Evolutionary conservation across 306 rosid species (phyloP).

Genomic region (Rosa lucieae): DNA sequence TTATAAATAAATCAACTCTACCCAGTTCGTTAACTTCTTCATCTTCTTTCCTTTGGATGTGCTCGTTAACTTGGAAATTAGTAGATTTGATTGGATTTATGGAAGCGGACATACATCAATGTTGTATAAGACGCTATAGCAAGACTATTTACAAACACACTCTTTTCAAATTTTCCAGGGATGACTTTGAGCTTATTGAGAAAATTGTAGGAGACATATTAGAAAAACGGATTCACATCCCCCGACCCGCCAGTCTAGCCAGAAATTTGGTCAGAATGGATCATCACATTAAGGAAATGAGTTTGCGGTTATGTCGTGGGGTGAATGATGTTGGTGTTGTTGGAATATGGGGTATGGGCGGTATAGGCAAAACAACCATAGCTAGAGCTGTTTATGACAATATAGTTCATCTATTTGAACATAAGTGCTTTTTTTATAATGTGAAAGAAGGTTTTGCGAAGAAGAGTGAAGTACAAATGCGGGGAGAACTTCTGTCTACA

Average conservation of each 20-base stretch:
- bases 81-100: too few species aligned
- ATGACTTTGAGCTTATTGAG: not conserved
- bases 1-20: too few species aligned
- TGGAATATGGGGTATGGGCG: conserved; percentile 36
- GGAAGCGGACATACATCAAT: too few species aligned
- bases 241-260: not conserved
- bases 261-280: conserved; percentile 1
- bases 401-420: too few species aligned
- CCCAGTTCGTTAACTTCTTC: too few species aligned
- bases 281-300: not conserved
- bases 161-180: not conserved
- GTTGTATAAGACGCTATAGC: too few species aligned
- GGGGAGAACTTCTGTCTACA: conserved; percentile 9
- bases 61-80: too few species aligned
- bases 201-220: not conserved
- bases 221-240: not conserved
- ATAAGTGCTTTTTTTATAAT: not conserved
- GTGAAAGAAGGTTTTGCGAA: not conserved
- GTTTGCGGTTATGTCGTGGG: not conserved
- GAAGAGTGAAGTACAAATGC: not conserved
- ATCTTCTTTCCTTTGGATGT: too few species aligned
- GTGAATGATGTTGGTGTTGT: not conserved
- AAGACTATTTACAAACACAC: too few species aligned
- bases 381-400: too few species aligned
- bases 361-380: conserved; percentile 20